Percentiles rank a stretch among this genome's conserved stretches.
Conservation (phyloP, 2,329 filamentous ascomycete species). For the Pseudocercospora pini-densiflorae region DNA sequence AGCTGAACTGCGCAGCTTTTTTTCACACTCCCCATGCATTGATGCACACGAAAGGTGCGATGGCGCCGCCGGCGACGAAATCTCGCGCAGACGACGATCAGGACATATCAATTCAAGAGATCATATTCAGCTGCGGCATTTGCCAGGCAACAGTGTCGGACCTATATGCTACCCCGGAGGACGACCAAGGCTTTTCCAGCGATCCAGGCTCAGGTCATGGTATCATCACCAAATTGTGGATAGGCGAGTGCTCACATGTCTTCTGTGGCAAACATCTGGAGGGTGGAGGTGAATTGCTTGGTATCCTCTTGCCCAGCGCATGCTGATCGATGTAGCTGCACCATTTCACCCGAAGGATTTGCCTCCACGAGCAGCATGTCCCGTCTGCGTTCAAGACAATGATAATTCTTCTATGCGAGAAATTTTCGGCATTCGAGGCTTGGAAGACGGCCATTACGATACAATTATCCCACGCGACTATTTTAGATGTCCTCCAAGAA, state of each 20-base stretch:
- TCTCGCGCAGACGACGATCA: conserved; percentile 4
- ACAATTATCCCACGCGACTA: conserved; percentile 48
- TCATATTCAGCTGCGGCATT: conserved; percentile 55
- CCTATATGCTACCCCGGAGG: conserved; percentile 46
- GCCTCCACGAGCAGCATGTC: conserved; percentile 50
- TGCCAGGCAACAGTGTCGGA: conserved; percentile 53
- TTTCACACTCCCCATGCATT: conserved; percentile 10
- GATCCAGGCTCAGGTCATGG: conserved; percentile 39
- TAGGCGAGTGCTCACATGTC: conserved; percentile 55
- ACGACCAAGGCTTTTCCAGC: conserved; percentile 42
- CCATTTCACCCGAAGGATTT: conserved; percentile 50
- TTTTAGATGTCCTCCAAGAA: conserved; percentile 52
- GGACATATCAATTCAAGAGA: conserved; percentile 37
- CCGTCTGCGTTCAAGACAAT: conserved; percentile 45
- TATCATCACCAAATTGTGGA: conserved; percentile 51
- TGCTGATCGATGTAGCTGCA: conserved; percentile 42
- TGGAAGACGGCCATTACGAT: conserved; percentile 48
- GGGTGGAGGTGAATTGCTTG: conserved; percentile 49
- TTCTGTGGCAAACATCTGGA: conserved; percentile 54
- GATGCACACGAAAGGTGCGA: conserved; percentile 7
- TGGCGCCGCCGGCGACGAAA: conserved; percentile 19
- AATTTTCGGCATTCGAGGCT: conserved; percentile 53
- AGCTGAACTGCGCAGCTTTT: not conserved
- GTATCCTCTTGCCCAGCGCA: not conserved
- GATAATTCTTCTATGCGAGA: conserved; percentile 42